These are phyloP conservation scores for Coemansia sp. DNA, from an alignment of 192 early-diverging fungal species.

Conservation along the genomic window DNA sequence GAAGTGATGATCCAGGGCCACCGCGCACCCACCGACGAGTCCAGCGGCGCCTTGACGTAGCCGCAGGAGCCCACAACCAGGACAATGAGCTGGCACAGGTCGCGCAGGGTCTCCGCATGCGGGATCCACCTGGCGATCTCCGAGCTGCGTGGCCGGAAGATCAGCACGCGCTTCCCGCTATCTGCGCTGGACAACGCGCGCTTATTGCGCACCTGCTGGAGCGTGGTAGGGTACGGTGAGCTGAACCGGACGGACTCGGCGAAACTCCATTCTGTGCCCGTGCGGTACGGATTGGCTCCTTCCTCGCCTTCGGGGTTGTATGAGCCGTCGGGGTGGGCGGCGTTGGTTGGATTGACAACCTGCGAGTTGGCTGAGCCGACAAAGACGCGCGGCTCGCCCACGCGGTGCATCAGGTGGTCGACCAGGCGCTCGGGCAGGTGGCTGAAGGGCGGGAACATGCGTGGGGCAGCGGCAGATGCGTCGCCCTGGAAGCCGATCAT, in stretches of 20 bases:
- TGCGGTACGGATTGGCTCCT: constrained; percentile 33
- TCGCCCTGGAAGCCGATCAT: not conserved
- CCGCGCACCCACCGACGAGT: constrained; percentile 32
- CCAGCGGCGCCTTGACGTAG: constrained; percentile 26
- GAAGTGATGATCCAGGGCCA: constrained; percentile 46
- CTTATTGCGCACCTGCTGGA: constrained; percentile 21
- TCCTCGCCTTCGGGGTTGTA: constrained; percentile 15
- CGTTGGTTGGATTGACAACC: constrained; percentile 18
- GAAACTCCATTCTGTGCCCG: constrained; percentile 54
- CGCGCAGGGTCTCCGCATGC: constrained; percentile 47
- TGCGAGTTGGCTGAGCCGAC: constrained; percentile 35
- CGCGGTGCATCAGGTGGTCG: constrained; percentile 46
- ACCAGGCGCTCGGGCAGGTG: constrained; percentile 44
- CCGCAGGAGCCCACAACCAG: constrained; percentile 39
- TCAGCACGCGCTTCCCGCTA: not conserved
- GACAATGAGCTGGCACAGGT: constrained; percentile 44
- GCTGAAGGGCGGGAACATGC: constrained; percentile 57
- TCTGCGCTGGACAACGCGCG: not conserved
- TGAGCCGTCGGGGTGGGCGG: not conserved
- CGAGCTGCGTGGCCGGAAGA: constrained; percentile 24
- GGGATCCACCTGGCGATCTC: constrained; percentile 42
- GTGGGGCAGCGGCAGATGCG: constrained; percentile 1
- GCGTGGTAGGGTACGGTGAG: constrained; percentile 43
- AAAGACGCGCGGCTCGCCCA: constrained; percentile 53
- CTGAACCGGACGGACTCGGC: constrained; percentile 43